A percentile compares a stretch with the other conserved stretches of the same genome.
Evolutionary conservation across 176 grass and related monocot genomes (phyloP).

Genomic region (Coix lacrymajobi): DNA sequence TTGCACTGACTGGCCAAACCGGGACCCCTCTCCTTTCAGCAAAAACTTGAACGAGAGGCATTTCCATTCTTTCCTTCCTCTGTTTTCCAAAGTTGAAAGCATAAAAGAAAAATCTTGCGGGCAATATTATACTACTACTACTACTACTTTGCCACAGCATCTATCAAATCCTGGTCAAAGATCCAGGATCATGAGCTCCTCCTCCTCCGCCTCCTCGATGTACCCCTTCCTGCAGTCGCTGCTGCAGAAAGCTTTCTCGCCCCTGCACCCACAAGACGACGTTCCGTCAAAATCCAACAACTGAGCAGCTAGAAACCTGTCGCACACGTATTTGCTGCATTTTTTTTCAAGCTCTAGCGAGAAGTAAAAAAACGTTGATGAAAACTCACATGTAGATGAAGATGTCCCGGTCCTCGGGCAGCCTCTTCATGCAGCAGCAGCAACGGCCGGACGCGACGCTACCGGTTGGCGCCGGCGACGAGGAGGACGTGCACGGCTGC

Average conservation of each 20-base stretch:
- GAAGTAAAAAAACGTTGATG: background rate
- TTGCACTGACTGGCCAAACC: background rate
- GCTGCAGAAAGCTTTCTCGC: constrained; percentile 89
- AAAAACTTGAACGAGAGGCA: constrained; percentile 45
- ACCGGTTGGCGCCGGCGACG: background rate
- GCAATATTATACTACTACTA: background rate
- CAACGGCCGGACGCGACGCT: constrained; percentile 33
- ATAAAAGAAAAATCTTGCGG: background rate
- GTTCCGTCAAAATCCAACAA: background rate
- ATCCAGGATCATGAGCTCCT: constrained; percentile 28
- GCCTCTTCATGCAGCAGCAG: constrained; percentile 60
- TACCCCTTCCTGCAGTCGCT: constrained; percentile 61
- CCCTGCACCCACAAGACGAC: constrained; percentile 33
- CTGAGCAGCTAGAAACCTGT: background rate
- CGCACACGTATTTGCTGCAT: background rate
- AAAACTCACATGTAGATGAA: constrained; percentile 72
- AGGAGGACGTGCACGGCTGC: background rate
- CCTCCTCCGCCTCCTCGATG: constrained; percentile 50
- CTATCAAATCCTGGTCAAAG: constrained; percentile 15
- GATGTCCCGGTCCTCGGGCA: constrained; percentile 54
- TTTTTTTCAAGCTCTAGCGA: background rate
- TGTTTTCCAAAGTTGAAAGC: background rate
- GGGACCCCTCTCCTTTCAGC: constrained; percentile 23
- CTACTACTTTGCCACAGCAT: background rate
- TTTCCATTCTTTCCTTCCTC: background rate